Evolutionary conservation across 2,329 filamentous ascomycete species (phyloP).

Genomic region (Meredithiella fracta): DNA sequence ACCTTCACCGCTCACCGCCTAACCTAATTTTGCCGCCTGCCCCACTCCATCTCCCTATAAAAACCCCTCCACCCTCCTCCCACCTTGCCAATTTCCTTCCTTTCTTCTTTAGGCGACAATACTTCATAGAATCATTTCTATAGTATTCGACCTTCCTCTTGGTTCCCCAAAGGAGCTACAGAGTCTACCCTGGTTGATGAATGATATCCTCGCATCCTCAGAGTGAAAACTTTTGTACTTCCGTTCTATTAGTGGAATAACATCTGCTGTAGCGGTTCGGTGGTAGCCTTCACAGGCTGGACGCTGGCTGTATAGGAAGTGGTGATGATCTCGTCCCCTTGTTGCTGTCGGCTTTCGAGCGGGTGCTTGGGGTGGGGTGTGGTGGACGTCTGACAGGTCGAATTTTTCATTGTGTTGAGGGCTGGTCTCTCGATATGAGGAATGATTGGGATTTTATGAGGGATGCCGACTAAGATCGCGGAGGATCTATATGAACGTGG

Average conservation of each 20-base stretch:
- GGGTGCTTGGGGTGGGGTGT: slow-evolving; percentile 60
- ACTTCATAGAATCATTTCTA: slow-evolving; percentile 77
- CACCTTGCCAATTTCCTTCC: neutral
- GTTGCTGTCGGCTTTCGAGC: slow-evolving; percentile 58
- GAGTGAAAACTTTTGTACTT: slow-evolving; percentile 59
- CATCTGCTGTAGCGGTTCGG: slow-evolving; percentile 37
- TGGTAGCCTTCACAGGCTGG: slow-evolving; percentile 13
- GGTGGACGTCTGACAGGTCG: slow-evolving; percentile 79
- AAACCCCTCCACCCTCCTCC: neutral
- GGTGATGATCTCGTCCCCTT: slow-evolving; percentile 88
- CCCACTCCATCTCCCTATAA: slow-evolving; percentile 5
- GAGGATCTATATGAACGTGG: neutral
- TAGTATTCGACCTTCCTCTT: slow-evolving; percentile 85
- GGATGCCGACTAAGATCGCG: too few relatives aligned
- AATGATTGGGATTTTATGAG: slow-evolving; percentile 24
- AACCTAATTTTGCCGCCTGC: neutral
- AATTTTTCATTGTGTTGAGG: slow-evolving; percentile 33
- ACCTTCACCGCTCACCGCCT: neutral
- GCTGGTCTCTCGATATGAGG: slow-evolving; percentile 29
- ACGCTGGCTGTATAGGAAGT: slow-evolving; percentile 56
- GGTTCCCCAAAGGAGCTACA: slow-evolving; percentile 86
- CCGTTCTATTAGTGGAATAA: slow-evolving; percentile 46
- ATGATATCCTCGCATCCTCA: slow-evolving; percentile 70
- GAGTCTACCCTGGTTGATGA: slow-evolving; percentile 94
- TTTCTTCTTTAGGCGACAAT: slow-evolving; percentile 16